Conservation (phyloP, 805 yeast species). For the Metschnikowia sp. region DNA sequence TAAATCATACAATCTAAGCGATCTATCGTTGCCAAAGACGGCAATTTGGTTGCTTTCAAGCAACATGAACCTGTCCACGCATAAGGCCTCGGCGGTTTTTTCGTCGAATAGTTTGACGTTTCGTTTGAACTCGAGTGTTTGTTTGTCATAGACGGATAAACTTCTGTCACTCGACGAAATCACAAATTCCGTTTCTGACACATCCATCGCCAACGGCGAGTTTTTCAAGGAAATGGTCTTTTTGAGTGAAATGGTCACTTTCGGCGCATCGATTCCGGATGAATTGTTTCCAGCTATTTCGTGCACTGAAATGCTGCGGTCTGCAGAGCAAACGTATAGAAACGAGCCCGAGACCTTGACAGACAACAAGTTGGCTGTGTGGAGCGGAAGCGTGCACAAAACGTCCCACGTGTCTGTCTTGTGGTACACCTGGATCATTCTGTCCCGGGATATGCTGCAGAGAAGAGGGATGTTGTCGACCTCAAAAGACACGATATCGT, state of each 20-base stretch:
- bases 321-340: slow-evolving; percentile 56
- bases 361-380: slow-evolving; percentile 50
- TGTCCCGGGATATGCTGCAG: slow-evolving; percentile 53
- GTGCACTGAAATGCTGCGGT: slow-evolving; percentile 58
- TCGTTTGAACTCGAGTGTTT: slow-evolving; percentile 31
- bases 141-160: slow-evolving; percentile 38
- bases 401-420: slow-evolving; percentile 44
- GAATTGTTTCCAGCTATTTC: slow-evolving; percentile 24
- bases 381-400: slow-evolving; percentile 57
- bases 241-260: slow-evolving; percentile 28
- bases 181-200: slow-evolving; percentile 39
- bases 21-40: slow-evolving; percentile 53
- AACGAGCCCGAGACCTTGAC: slow-evolving; percentile 27
- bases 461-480: slow-evolving; percentile 27
- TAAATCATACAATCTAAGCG: slow-evolving; percentile 49
- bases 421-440: slow-evolving; percentile 57
- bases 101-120: slow-evolving; percentile 42
- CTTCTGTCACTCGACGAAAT: slow-evolving; percentile 53
- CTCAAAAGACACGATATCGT: slow-evolving; percentile 40
- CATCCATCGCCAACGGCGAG: slow-evolving; percentile 45
- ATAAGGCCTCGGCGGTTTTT: slow-evolving; percentile 37
- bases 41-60: slow-evolving; percentile 27
- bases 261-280: slow-evolving; percentile 5
- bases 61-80: slow-evolving; percentile 43
- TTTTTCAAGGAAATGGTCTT: slow-evolving; percentile 50